phyloP scores from a whole-genome alignment of 169 alveolate species.

The Plasmodium malariae region DNA sequence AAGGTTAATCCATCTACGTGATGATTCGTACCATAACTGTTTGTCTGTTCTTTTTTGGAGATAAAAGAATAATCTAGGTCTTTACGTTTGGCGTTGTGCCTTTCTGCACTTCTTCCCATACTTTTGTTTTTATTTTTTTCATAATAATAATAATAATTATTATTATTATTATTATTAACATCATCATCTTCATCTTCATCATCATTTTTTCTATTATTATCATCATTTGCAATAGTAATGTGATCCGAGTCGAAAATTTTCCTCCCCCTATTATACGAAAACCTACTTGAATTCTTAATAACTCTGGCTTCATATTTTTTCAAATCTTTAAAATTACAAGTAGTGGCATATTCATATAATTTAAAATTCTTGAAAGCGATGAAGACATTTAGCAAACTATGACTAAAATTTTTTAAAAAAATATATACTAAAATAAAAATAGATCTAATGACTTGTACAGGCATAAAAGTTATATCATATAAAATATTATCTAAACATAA shows the following conservation, averaged over 20 bases:
- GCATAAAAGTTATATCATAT: slow-evolving; percentile 85
- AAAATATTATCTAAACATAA: slow-evolving; percentile 82
- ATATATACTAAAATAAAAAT: slow-evolving; percentile 30
- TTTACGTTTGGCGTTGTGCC: neutral
- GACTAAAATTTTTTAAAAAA: slow-evolving; percentile 40
- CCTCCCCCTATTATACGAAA: slow-evolving; percentile 6
- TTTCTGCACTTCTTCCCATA: neutral
- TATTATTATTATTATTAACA: neutral
- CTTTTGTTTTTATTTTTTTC: neutral
- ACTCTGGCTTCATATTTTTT: slow-evolving; percentile 60
- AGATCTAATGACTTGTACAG: slow-evolving; percentile 78
- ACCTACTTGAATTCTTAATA: slow-evolving; percentile 26
- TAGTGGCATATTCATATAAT: slow-evolving; percentile 74
- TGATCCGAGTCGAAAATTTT: neutral
- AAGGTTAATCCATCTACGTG: slow-evolving; percentile 3
- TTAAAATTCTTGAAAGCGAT: slow-evolving; percentile 33
- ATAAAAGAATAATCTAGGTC: neutral
- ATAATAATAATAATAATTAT: neutral
- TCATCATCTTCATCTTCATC: neutral
- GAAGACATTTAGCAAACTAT: slow-evolving; percentile 15
- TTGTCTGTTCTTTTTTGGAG: neutral
- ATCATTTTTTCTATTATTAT: neutral
- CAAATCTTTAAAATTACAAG: slow-evolving; percentile 32
- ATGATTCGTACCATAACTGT: slow-evolving; percentile 14
- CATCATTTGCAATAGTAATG: neutral